These are phyloP conservation scores for Chlorella sp. DNA, from an alignment of 139 green algal genomes.

Conservation along the genomic window DNA sequence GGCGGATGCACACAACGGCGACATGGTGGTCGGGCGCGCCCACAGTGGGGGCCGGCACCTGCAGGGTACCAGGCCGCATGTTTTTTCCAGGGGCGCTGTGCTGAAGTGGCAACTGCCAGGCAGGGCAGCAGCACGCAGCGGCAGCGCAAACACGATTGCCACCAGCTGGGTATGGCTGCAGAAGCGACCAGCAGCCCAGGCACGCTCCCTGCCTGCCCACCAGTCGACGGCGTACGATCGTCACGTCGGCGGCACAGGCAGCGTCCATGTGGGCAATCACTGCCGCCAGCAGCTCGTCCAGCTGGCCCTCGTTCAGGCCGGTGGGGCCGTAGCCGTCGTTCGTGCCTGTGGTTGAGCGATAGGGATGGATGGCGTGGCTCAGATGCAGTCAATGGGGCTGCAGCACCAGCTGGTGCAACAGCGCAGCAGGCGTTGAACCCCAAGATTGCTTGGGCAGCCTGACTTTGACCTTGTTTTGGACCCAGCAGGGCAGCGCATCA, in stretches of 20 bases:
- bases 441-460: too few relatives aligned
- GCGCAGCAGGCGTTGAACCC: too few relatives aligned
- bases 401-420: too few relatives aligned
- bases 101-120: too few relatives aligned
- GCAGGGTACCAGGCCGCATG: background rate
- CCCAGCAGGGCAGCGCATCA: too few relatives aligned
- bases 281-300: slow-evolving; percentile 55
- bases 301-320: slow-evolving; percentile 54
- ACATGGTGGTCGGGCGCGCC: slow-evolving; percentile 4
- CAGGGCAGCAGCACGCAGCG: too few relatives aligned
- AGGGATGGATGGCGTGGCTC: too few relatives aligned
- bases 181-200: background rate
- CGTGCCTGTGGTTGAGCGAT: background rate
- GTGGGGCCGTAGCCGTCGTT: slow-evolving; percentile 69
- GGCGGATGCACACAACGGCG: slow-evolving; percentile 73
- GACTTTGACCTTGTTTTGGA: too few relatives aligned
- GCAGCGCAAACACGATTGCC: too few relatives aligned
- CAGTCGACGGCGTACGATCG: slow-evolving; percentile 53
- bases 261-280: slow-evolving; percentile 32
- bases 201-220: slow-evolving; percentile 4
- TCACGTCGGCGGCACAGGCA: slow-evolving; percentile 49
- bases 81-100: too few relatives aligned
- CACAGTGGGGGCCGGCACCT: slow-evolving; percentile 1
- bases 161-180: too few relatives aligned
- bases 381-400: too few relatives aligned